These are phyloP conservation scores for Achaetomiella virescens DNA, from an alignment of 495 filamentous ascomycete species.

Conservation along the genomic window DNA sequence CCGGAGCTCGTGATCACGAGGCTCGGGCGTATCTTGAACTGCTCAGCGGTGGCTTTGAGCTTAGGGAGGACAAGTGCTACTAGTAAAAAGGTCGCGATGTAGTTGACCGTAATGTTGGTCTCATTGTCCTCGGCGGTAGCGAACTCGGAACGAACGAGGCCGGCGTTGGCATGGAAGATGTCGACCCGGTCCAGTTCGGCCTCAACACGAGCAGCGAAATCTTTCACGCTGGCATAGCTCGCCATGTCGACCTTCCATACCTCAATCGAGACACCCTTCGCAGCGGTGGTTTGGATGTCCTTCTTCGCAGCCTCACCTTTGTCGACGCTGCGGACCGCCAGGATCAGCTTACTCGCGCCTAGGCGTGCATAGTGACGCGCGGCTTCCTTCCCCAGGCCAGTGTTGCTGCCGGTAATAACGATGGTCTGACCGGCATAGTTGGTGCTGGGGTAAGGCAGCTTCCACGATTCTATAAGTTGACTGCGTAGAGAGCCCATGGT, in stretches of 20 bases:
- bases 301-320: constrained; percentile 39
- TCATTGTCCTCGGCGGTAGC: constrained; percentile 34
- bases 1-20: too few relatives aligned
- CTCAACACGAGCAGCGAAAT: constrained; percentile 16
- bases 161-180: constrained; percentile 42
- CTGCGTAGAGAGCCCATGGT: background rate
- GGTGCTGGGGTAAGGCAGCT: background rate
- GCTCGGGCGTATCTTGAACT: too few relatives aligned
- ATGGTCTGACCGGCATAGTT: constrained; percentile 31
- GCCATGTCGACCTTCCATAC: constrained; percentile 49
- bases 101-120: constrained; percentile 47
- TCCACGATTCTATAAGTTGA: background rate
- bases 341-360: constrained; percentile 39
- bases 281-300: constrained; percentile 30
- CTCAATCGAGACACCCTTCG: constrained; percentile 38
- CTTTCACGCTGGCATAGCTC: constrained; percentile 22
- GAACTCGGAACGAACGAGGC: constrained; percentile 20
- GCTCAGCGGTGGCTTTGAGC: constrained; percentile 10
- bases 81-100: constrained; percentile 42
- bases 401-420: constrained; percentile 50
- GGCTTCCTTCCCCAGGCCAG: constrained; percentile 49
- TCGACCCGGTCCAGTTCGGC: constrained; percentile 33
- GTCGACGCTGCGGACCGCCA: constrained; percentile 37
- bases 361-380: constrained; percentile 40
- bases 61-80: constrained; percentile 40